phyloP scores from a whole-genome alignment of 108 stramenopile genomes.

The Mediolabrus comicus region DNA sequence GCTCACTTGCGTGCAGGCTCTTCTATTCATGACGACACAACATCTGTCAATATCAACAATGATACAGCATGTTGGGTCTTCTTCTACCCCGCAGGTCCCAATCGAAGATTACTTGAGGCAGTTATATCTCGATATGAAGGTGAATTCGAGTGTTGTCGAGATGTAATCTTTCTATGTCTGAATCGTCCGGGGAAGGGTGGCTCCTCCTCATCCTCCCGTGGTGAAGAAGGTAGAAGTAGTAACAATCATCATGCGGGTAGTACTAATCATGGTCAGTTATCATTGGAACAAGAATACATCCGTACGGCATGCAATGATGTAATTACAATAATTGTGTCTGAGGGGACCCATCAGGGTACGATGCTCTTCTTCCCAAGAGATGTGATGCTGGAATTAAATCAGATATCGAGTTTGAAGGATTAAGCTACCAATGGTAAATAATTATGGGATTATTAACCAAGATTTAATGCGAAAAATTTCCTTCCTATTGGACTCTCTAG shows the following conservation, averaged over 20 bases:
- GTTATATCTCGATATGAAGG: slow-evolving; percentile 13
- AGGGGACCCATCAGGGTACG: slow-evolving; percentile 27
- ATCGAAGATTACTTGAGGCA: slow-evolving; percentile 17
- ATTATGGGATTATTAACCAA: too few species aligned
- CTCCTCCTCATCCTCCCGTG: slow-evolving; percentile 8
- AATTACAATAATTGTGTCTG: slow-evolving; percentile 13
- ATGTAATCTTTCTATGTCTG: slow-evolving; percentile 26
- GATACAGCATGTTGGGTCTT: slow-evolving; percentile 20
- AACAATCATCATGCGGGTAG: too few species aligned
- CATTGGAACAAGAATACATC: slow-evolving; percentile 12
- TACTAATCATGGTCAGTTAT: too few species aligned
- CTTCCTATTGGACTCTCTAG: too few species aligned
- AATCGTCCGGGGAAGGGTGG: slow-evolving; percentile 35
- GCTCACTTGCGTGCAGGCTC: slow-evolving; percentile 19
- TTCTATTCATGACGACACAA: neutral
- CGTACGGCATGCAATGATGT: slow-evolving; percentile 16
- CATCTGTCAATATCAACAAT: neutral
- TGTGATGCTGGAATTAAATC: slow-evolving; percentile 16
- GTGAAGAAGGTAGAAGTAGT: too few species aligned
- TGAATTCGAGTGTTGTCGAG: slow-evolving; percentile 2
- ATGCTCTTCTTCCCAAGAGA: slow-evolving; percentile 27
- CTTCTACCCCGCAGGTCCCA: slow-evolving; percentile 29
- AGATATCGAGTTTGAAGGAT: slow-evolving; percentile 5
- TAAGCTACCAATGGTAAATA: too few species aligned
- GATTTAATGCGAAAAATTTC: too few species aligned